A percentile compares a stretch with the other conserved stretches of the same genome.
phyloP scores from a whole-genome alignment of 768 basidiomycete species.

The Mycena crocata region DNA sequence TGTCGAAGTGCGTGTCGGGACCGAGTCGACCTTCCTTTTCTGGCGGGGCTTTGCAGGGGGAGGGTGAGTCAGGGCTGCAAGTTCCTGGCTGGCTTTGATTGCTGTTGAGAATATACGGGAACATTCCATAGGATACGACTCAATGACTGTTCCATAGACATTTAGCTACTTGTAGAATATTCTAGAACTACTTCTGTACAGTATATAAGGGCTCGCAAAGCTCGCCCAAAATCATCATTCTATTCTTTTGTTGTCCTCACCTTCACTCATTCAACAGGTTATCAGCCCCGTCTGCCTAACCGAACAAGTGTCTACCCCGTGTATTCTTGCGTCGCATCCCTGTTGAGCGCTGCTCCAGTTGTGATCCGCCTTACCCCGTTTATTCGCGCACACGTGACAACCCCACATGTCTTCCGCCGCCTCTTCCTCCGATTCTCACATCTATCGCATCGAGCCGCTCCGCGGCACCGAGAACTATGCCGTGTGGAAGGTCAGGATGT shows the following conservation, averaged over 20 bases:
- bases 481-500: constrained; percentile 38
- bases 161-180: constrained; percentile 1
- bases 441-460: constrained; percentile 32
- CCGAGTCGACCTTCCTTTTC: no score
- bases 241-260: constrained; percentile 1
- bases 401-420: constrained; percentile 18
- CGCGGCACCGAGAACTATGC: constrained; percentile 31
- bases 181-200: constrained; percentile 1
- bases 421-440: constrained; percentile 16
- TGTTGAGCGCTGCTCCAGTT: constrained; percentile 10
- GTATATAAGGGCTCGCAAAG: constrained; percentile 7
- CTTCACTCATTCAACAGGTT: constrained; percentile 38
- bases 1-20: no score
- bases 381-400: background rate
- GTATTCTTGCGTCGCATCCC: constrained; percentile 8
- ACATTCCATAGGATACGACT: constrained; percentile 5
- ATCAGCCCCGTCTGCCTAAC: constrained; percentile 42
- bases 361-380: constrained; percentile 26
- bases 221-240: constrained; percentile 5
- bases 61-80: no score
- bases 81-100: no score
- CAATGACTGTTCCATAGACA: constrained; percentile 2
- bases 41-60: no score
- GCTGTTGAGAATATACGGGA: constrained; percentile 26
- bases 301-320: background rate